Conservation (phyloP, 257 asterid species). For the Solanum dulcamara region DNA sequence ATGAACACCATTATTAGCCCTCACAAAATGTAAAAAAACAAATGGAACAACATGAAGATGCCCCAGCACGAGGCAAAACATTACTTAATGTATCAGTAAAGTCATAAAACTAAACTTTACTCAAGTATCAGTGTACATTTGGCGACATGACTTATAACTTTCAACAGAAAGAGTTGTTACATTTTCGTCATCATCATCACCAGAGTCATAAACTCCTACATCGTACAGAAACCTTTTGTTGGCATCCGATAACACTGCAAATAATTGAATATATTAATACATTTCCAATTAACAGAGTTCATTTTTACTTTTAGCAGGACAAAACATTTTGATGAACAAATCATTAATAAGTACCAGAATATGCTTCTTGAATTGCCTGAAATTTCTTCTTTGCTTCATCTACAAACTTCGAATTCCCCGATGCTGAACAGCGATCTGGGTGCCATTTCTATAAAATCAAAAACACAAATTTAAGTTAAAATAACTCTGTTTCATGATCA, state of each 20-base stretch:
- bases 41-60: background rate
- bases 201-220: conserved; percentile 71
- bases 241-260: conserved; percentile 63
- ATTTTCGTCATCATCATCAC: conserved; percentile 61
- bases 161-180: conserved; percentile 15
- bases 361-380: conserved; percentile 82
- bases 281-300: background rate
- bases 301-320: background rate
- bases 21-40: background rate
- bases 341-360: conserved; percentile 42
- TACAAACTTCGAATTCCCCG: conserved; percentile 33
- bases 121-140: background rate
- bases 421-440: conserved; percentile 69
- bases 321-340: conserved; percentile 2
- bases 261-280: background rate
- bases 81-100: background rate
- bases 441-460: conserved; percentile 61
- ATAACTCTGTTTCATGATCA: background rate
- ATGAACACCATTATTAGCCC: background rate
- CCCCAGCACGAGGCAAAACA: background rate
- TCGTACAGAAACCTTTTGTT: conserved; percentile 78
- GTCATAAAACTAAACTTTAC: background rate
- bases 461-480: background rate
- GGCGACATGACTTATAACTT: background rate
- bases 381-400: conserved; percentile 83